These are phyloP conservation scores for Aspergillus melleus DNA, from an alignment of 2,329 filamentous ascomycete genomes.

Conservation along the genomic window DNA sequence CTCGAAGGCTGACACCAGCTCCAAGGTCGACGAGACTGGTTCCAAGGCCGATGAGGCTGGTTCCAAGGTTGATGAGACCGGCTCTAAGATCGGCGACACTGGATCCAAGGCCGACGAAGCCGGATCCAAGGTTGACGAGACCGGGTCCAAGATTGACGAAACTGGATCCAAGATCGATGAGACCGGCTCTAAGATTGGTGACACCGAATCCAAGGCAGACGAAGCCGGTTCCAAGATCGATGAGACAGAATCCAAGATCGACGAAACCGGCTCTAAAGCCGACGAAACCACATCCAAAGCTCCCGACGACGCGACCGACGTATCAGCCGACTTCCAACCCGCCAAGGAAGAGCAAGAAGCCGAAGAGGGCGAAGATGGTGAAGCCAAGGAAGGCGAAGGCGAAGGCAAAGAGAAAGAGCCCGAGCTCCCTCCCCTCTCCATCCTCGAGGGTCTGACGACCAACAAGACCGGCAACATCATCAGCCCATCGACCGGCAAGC, in stretches of 20 bases:
- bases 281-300: not conserved
- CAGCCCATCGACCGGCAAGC: constrained; percentile 43
- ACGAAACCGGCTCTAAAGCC: not conserved
- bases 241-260: not conserved
- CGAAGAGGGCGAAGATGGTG: constrained; percentile 17
- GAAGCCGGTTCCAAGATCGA: too few relatives aligned
- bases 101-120: too few relatives aligned
- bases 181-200: too few relatives aligned
- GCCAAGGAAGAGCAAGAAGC: constrained; percentile 29
- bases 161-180: too few relatives aligned
- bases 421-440: constrained; percentile 33
- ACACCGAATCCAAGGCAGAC: too few relatives aligned
- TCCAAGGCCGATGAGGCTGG: not conserved
- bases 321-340: not conserved
- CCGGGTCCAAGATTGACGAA: too few relatives aligned
- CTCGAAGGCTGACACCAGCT: not conserved
- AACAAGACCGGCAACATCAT: constrained; percentile 48
- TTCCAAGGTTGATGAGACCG: not conserved
- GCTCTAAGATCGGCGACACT: not conserved
- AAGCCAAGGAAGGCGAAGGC: constrained; percentile 8
- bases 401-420: constrained; percentile 24
- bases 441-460: constrained; percentile 42
- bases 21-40: not conserved
- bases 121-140: too few relatives aligned
- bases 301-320: not conserved